Base-by-base conservation (phyloP, 192 early-diverging fungal species). In the Gryganskiella cystojenkinii region DNA sequence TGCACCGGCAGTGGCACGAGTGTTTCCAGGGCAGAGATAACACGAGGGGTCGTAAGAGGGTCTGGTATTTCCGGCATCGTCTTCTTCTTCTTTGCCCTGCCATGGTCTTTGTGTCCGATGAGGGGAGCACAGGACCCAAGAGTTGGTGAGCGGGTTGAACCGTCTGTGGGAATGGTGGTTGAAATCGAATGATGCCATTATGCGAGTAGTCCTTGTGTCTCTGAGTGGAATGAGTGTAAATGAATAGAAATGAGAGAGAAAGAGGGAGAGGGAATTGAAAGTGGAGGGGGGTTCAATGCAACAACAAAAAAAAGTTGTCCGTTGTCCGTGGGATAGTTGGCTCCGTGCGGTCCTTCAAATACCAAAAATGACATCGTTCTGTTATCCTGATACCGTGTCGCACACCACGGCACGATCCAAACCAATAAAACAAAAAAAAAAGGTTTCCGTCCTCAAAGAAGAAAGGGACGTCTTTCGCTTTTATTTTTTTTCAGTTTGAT, bases 81-180 rank as follows among this genome's bases (percentile, higher is more conserved):
- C 71, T 69, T 95, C 95, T 24, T 62, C 67, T 31, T 85, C 80
- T 54, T 86, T 82, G 64, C 95, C 94, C 34, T 92, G 90, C 97
- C 97, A 99, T 3, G 97, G 97, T 42, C 97, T 86, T 66, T 94
- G 92, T 28, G 95, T 93, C 15, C 97, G 91, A 75, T 99, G 97
- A 7, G 97, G 97, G 20, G 95, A 96, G 80, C 95, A 96, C n/a
- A 99, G 86, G 44, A 98, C 95, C 97, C 97, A 99, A 0, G 91
- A 87, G 64, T 91, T 85, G 3, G 92, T 94, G 65, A 99, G 82
- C 30, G 97, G 97, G 65, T 99, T 99, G 85, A 87, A 95, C 22
- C 97, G 91, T 14, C 90, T 85, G 81, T 96, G 96, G 8, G 91
- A 87, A 59, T 92, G 84, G 33, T 90, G 67, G 22, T 55, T 81